Evolutionary conservation across 257 asterid genomes (phyloP), one percentile per base, ranked within the genome.

Genomic region (Nicotiana sylvestris): DNA sequence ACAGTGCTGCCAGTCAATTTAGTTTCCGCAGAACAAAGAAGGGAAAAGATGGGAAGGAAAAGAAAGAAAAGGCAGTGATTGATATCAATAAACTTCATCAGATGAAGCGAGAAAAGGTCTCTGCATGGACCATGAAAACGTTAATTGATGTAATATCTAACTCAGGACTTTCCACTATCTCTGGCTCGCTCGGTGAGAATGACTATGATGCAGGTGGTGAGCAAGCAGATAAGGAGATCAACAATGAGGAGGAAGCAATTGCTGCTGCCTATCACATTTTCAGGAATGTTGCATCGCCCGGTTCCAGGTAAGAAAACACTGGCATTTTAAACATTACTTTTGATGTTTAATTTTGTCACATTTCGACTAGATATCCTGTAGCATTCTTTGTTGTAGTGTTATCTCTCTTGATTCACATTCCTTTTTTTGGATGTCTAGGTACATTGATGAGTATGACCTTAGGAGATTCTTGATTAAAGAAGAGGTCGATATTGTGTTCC

Each of bases 121-220:
- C 98, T 6, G 93, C 98, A 21, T 93, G 96, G 97, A 95, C 98
- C n/a, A 90, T 95, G 95, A 93, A 93, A 79, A 92, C 85, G 97
- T 85, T 93, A 56, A 90, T 93, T 43, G 98, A 93, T 77, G 89
- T 85, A 77, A 89, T 95, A 85, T 88, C 95, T 43, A 91, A 88
- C 86, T 88, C 98, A 1, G 97, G 98, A 33, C 87, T 93, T 77
- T 82, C 94, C 67, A 92, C 98, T 78, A 84, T 95, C 77, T 92
- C 97, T 0, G 88, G 90, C 82, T 82, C 89, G 43, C 86, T 95
- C 4, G 97, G 87, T 64, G 94, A 90, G 69, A 83, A 89, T 66
- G 76, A 58, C 18, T 90, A 86, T 66, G 87, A 78, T 1, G 91
- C 83, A 66, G 88, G 84, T 27, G 80, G 86, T 32, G 95, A 88